Conservation (phyloP, 1,139 yeast genomes). For the Hyphopichia fennica region DNA sequence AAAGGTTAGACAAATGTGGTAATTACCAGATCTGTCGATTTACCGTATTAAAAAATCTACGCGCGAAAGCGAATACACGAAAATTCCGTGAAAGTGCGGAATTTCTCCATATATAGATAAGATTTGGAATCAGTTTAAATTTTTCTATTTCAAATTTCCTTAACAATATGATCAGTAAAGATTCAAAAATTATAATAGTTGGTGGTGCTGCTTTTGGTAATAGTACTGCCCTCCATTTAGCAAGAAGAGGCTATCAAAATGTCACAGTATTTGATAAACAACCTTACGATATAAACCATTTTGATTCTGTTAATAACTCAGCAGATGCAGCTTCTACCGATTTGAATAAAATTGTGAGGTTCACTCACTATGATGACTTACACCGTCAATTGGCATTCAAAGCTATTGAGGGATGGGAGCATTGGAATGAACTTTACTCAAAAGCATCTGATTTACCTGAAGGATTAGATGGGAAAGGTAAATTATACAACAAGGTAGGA, state of each 20-base stretch:
- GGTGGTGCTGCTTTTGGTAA: conserved; percentile 52
- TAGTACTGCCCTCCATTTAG: conserved; percentile 40
- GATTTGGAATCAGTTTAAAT: too few species aligned
- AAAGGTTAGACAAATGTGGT: too few species aligned
- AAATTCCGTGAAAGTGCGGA: too few species aligned
- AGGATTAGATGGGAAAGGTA: conserved; percentile 1
- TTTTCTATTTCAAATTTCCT: too few species aligned
- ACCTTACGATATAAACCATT: not conserved
- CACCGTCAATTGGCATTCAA: conserved; percentile 15
- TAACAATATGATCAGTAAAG: too few species aligned
- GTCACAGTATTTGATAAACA: conserved; percentile 15
- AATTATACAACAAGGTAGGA: conserved; percentile 2
- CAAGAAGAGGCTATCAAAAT: conserved; percentile 19
- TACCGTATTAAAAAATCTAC: too few species aligned
- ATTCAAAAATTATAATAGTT: conserved; percentile 27
- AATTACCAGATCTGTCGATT: too few species aligned
- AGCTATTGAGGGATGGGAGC: conserved; percentile 15
- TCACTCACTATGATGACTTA: conserved; percentile 13
- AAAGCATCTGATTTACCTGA: not conserved
- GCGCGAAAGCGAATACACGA: too few species aligned
- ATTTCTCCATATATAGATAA: too few species aligned
- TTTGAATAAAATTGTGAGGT: conserved; percentile 15
- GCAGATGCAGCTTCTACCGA: conserved; percentile 15
- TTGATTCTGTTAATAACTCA: conserved; percentile 10
- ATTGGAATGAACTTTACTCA: conserved; percentile 2